Evolutionary conservation across 2,329 filamentous ascomycete species (phyloP).

Genomic region (Aspergillus ustus): DNA sequence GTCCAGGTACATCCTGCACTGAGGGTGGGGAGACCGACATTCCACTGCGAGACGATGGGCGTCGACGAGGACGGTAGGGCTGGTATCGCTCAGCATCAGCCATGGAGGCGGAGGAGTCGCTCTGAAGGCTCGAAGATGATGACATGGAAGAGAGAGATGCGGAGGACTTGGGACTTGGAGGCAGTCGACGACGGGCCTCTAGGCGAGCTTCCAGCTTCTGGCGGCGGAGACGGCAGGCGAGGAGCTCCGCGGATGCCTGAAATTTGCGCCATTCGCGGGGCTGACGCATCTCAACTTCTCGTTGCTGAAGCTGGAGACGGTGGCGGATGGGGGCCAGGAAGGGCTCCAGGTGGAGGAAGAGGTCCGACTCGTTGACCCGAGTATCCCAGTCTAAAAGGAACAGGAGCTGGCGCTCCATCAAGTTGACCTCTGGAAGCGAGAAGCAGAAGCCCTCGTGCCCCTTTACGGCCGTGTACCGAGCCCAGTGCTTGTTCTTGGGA

Average conservation of each 20-base stretch:
- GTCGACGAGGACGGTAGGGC: conserved; percentile 37
- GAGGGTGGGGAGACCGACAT: conserved; percentile 51
- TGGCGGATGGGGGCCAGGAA: conserved; percentile 85
- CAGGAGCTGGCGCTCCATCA: conserved; percentile 99
- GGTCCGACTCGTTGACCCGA: conserved; percentile 79
- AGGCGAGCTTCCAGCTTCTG: conserved; percentile 40
- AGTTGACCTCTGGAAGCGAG: conserved; percentile 92
- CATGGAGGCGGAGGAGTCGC: conserved; percentile 31
- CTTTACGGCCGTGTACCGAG: conserved; percentile 81
- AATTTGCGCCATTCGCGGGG: conserved; percentile 44
- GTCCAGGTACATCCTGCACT: conserved; percentile 47
- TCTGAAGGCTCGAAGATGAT: conserved; percentile 19
- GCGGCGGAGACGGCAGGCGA: conserved; percentile 41
- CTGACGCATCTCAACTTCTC: conserved; percentile 41
- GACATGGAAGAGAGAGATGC: conserved; percentile 26
- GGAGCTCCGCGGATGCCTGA: conserved; percentile 40
- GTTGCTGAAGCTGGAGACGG: conserved; percentile 57
- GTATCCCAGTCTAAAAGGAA: conserved; percentile 95
- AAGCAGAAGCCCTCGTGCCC: conserved; percentile 82
- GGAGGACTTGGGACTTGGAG: conserved; percentile 36
- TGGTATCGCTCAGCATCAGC: conserved; percentile 42
- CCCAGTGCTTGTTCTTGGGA: conserved; percentile 99
- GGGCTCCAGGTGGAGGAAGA: conserved; percentile 82
- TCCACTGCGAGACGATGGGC: conserved; percentile 38
- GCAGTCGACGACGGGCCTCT: conserved; percentile 33